Percentiles rank a stretch among this genome's conserved stretches.
Conservation (phyloP, 805 yeast genomes). For the Lipomyces japonicus region DNA sequence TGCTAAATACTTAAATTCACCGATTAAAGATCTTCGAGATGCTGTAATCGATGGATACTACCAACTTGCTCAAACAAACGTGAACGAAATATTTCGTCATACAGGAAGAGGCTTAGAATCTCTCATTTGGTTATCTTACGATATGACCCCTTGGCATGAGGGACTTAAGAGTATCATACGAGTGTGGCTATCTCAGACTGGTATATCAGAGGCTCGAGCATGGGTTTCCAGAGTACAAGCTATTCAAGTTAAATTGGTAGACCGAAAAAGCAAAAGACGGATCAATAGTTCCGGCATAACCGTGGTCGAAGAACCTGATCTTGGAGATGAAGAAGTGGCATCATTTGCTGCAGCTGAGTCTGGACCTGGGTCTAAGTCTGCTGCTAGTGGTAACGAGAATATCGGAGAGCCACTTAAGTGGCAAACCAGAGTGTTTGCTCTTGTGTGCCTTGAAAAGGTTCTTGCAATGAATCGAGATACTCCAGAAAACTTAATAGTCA, state of each 20-base stretch:
- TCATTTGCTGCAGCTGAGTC: slow-evolving; percentile 38
- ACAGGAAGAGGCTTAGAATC: slow-evolving; percentile 46
- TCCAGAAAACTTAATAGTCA: slow-evolving; percentile 30
- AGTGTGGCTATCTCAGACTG: slow-evolving; percentile 59
- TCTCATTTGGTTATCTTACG: slow-evolving; percentile 59
- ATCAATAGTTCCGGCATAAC: slow-evolving; percentile 41
- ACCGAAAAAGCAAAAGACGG: slow-evolving; percentile 3
- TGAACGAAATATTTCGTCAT: slow-evolving; percentile 43
- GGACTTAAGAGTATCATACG: slow-evolving; percentile 47
- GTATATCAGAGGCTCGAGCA: slow-evolving; percentile 39
- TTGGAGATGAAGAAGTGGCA: slow-evolving; percentile 48
- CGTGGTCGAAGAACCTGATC: slow-evolving; percentile 36
- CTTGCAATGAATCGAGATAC: slow-evolving; percentile 25
- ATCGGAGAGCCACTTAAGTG: slow-evolving; percentile 42
- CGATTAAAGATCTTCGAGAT: slow-evolving; percentile 31
- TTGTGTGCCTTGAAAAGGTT: slow-evolving; percentile 37
- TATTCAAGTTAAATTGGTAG: slow-evolving; percentile 35
- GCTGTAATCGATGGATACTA: slow-evolving; percentile 54
- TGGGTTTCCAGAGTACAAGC: slow-evolving; percentile 61
- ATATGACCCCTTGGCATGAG: slow-evolving; percentile 44
- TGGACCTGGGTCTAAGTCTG: too few relatives aligned
- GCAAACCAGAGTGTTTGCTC: slow-evolving; percentile 43
- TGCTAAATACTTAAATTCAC: slow-evolving; percentile 18
- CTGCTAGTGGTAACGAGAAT: slow-evolving; percentile 11
- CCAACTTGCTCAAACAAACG: slow-evolving; percentile 55